Percentiles rank a stretch among this genome's conserved stretches.
Conservation (phyloP, 768 basidiomycete species). For the Psilocybe cubensis region DNA sequence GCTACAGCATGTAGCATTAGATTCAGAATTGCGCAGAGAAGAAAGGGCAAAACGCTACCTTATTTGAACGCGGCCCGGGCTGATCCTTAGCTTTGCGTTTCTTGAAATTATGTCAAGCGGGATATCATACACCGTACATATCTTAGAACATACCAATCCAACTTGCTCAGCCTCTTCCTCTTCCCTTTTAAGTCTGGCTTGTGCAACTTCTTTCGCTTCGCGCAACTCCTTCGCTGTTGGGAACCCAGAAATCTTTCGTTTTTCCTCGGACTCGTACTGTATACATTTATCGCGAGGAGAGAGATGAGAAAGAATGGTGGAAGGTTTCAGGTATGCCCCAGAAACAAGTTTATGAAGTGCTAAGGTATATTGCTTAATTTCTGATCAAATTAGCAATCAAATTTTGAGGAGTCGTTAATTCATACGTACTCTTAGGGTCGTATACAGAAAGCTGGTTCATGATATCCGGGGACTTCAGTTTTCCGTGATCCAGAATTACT, state of each 20-base stretch:
- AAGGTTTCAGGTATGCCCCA: conserved; percentile 75
- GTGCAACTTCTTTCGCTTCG: conserved; percentile 69
- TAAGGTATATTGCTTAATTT: conserved; percentile 53
- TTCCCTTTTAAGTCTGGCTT: conserved; percentile 64
- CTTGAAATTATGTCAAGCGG: conserved; percentile 41
- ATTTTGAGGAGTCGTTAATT: too few species aligned
- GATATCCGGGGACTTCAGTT: conserved; percentile 78
- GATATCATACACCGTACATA: conserved; percentile 15
- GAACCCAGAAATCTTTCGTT: conserved; percentile 71
- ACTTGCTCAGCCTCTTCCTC: conserved; percentile 76
- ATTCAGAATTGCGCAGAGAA: conserved; percentile 1
- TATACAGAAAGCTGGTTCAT: conserved; percentile 50
- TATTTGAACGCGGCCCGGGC: conserved; percentile 48
- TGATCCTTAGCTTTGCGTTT: conserved; percentile 65
- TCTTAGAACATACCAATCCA: conserved; percentile 61
- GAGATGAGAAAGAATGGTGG: conserved; percentile 74
- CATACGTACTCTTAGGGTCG: conserved; percentile 61
- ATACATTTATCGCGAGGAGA: conserved; percentile 84
- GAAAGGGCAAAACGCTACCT: conserved; percentile 42
- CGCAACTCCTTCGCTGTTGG: conserved; percentile 82
- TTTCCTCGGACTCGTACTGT: conserved; percentile 80
- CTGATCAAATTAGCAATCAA: conserved; percentile 9
- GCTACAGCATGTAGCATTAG: conserved; percentile 19
- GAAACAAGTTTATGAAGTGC: conserved; percentile 74
- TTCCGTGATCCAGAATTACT: conserved; percentile 82